Conservation (phyloP, 1,139 yeast species). For the Pichia sp. region DNA sequence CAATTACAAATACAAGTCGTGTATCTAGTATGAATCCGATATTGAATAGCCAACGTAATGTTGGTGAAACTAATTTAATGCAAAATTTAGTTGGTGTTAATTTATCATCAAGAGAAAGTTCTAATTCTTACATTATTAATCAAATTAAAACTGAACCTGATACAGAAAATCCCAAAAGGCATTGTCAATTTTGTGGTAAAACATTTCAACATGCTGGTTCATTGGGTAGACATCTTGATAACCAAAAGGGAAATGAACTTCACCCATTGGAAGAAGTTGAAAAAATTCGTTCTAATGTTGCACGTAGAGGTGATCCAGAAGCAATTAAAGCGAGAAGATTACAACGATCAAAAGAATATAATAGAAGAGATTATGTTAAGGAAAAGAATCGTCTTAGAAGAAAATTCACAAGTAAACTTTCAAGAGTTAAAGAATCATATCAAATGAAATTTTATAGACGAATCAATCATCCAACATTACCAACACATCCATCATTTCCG, state of each 20-base stretch:
- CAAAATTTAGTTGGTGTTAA: no score
- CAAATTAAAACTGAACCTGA: not conserved
- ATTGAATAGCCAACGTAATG: no score
- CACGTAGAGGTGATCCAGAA: slow-evolving; percentile 42
- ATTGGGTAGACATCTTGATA: slow-evolving; percentile 45
- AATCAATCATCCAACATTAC: slow-evolving; percentile 36
- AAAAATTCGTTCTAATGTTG: slow-evolving; percentile 39
- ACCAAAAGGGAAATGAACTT: slow-evolving; percentile 39
- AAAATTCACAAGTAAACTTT: slow-evolving; percentile 32
- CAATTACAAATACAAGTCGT: no score
- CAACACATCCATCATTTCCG: slow-evolving; percentile 42
- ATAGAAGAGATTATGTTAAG: slow-evolving; percentile 41
- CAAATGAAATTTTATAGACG: slow-evolving; percentile 32
- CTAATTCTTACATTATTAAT: not conserved
- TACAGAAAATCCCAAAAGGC: slow-evolving; percentile 32
- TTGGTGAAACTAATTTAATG: no score
- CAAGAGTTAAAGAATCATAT: slow-evolving; percentile 33
- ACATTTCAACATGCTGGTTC: slow-evolving; percentile 49
- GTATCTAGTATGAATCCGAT: no score
- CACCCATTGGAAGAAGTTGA: slow-evolving; percentile 43
- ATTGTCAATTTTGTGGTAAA: slow-evolving; percentile 43
- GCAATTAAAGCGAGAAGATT: slow-evolving; percentile 37
- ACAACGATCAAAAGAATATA: slow-evolving; percentile 37
- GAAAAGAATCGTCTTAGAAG: slow-evolving; percentile 37
- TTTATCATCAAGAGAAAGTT: no score